Conservation (phyloP, 164 flowering plant genomes). For the Vitis rupestris region DNA sequence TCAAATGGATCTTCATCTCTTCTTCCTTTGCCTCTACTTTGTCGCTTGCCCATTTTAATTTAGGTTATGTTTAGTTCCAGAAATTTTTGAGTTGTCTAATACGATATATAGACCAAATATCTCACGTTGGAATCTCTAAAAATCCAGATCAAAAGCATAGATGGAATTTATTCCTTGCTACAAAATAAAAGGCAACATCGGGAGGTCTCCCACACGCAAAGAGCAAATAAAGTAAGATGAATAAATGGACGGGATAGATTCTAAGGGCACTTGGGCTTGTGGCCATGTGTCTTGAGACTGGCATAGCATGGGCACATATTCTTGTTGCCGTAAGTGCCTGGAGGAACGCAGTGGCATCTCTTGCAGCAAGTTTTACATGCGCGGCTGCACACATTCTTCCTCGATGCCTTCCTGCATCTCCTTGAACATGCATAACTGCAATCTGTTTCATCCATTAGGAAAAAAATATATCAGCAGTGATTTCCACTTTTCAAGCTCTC, state of each 20-base stretch:
- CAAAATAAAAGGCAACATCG: too few species aligned
- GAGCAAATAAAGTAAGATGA: too few species aligned
- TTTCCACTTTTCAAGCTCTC: too few species aligned
- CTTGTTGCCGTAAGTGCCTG: slow-evolving; percentile 72
- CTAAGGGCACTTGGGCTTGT: slow-evolving; percentile 53
- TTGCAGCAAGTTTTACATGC: slow-evolving; percentile 65
- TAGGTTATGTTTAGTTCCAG: too few species aligned
- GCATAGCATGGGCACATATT: slow-evolving; percentile 69
- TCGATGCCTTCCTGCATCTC: slow-evolving; percentile 58
- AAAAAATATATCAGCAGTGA: not conserved
- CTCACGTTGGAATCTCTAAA: too few species aligned
- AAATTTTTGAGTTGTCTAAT: too few species aligned
- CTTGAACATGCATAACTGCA: slow-evolving; percentile 45
- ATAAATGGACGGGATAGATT: not conserved
- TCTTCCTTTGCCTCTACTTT: too few species aligned
- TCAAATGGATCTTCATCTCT: too few species aligned
- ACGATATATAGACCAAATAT: too few species aligned
- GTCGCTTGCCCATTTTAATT: too few species aligned
- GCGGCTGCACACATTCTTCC: slow-evolving; percentile 51
- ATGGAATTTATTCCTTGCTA: too few species aligned
- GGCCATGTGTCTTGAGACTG: slow-evolving; percentile 42
- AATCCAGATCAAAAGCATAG: not conserved
- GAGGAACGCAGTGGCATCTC: slow-evolving; percentile 74
- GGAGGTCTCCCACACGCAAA: too few species aligned
- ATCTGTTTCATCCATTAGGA: slow-evolving; percentile 29